Conservation (phyloP, 495 filamentous ascomycete genomes). For the Pyronema omphalodes region DNA sequence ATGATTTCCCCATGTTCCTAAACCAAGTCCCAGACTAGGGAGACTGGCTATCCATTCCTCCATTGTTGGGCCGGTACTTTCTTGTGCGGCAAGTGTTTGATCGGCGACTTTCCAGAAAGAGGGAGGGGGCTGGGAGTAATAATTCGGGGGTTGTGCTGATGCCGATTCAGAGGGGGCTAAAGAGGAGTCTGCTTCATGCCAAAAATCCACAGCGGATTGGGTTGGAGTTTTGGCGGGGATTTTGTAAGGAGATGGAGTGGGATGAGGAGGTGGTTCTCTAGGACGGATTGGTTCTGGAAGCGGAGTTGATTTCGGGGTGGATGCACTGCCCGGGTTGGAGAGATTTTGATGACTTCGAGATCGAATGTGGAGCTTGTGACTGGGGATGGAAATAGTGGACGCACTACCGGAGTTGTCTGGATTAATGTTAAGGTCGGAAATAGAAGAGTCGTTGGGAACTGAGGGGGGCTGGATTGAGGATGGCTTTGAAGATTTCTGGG, state of each 20-base stretch:
- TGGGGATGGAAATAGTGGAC: too few relatives aligned
- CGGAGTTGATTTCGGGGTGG: background rate
- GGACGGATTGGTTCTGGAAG: background rate
- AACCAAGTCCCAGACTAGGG: slow-evolving; percentile 6
- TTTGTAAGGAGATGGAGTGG: background rate
- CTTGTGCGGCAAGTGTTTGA: slow-evolving; percentile 4
- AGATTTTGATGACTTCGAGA: background rate
- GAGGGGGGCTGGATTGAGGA: too few relatives aligned
- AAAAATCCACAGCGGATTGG: slow-evolving; percentile 17
- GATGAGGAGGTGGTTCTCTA: background rate
- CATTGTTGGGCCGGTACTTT: slow-evolving; percentile 10
- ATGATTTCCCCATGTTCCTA: background rate
- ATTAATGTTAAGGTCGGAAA: too few relatives aligned
- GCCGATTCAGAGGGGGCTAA: slow-evolving; percentile 15
- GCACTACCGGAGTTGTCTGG: too few relatives aligned
- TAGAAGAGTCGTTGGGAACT: too few relatives aligned
- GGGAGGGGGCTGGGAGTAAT: slow-evolving; percentile 13
- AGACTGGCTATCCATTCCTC: slow-evolving; percentile 18
- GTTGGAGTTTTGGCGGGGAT: slow-evolving; percentile 9
- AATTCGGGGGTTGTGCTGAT: slow-evolving; percentile 12
- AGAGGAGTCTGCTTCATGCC: slow-evolving; percentile 18
- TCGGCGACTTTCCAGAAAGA: slow-evolving; percentile 17
- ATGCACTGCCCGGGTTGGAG: background rate
- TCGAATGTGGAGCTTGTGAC: background rate
- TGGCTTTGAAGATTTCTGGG: background rate